phyloP scores from a whole-genome alignment of 768 basidiomycete species.

The Asterophora lycoperdoides region DNA sequence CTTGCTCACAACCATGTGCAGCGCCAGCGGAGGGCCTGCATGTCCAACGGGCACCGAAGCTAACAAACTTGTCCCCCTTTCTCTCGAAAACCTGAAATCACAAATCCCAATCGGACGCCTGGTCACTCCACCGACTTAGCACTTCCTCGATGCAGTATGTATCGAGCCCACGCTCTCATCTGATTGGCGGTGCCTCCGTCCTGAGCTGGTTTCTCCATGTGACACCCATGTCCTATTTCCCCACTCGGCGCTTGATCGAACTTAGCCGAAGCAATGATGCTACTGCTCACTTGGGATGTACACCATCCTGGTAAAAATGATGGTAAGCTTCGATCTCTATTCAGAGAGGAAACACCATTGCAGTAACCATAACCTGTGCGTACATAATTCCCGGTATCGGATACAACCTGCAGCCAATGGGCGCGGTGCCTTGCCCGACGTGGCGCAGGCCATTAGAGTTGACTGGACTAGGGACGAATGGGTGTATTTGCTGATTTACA shows the following conservation, averaged over 20 bases:
- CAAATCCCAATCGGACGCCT: slow-evolving; percentile 10
- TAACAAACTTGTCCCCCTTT: too few relatives aligned
- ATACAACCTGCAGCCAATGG: not conserved
- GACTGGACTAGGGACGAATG: not conserved
- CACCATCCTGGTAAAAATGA: not conserved
- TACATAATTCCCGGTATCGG: slow-evolving; percentile 2
- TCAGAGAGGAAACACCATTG: not conserved
- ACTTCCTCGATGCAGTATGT: slow-evolving; percentile 6
- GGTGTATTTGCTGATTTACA: not conserved
- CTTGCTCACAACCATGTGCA: slow-evolving; percentile 7
- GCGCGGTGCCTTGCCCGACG: not conserved
- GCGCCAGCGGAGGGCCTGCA: not conserved
- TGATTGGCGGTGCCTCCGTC: slow-evolving; percentile 6
- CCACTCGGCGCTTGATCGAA: not conserved
- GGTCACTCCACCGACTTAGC: slow-evolving; percentile 1
- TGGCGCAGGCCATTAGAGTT: not conserved
- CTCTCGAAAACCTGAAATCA: slow-evolving; percentile 7
- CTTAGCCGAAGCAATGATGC: slow-evolving; percentile 3
- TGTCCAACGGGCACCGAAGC: too few relatives aligned
- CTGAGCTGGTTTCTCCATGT: slow-evolving; percentile 2
- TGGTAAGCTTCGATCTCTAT: not conserved
- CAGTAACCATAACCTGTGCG: not conserved
- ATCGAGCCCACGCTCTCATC: slow-evolving; percentile 3
- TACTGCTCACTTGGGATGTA: not conserved
- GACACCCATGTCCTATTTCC: not conserved